Conservation (phyloP, 139 green algal species). For the Eudorina sp. region DNA sequence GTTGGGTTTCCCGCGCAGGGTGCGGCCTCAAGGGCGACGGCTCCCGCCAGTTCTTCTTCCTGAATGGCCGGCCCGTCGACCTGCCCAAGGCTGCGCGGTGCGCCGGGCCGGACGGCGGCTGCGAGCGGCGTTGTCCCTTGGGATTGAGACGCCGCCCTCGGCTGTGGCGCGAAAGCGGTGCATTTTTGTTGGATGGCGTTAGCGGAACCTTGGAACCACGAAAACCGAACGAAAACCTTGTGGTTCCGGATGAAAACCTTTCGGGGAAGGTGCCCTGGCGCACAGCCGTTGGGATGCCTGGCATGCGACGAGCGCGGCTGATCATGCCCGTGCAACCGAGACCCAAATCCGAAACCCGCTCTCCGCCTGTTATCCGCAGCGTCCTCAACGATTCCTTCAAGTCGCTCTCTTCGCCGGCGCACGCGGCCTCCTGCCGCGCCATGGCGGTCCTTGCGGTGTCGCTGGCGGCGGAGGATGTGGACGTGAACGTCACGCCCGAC, state of each 20-base stretch:
- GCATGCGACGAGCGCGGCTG: too few species aligned
- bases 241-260: too few species aligned
- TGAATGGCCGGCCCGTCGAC: constrained; percentile 96
- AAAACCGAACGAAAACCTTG: too few species aligned
- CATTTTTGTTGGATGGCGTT: too few species aligned
- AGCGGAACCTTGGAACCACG: too few species aligned
- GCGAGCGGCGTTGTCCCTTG: too few species aligned
- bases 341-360: too few species aligned
- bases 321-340: too few species aligned
- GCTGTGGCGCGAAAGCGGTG: too few species aligned
- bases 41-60: constrained; percentile 92
- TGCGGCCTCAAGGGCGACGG: constrained; percentile 64
- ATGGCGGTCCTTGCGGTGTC: constrained; percentile 78
- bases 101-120: background rate
- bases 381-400: constrained; percentile 62
- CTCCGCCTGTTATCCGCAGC: background rate
- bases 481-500: constrained; percentile 98
- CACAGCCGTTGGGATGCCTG: too few species aligned
- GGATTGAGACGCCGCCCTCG: too few species aligned
- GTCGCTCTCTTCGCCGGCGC: constrained; percentile 20
- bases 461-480: constrained; percentile 67
- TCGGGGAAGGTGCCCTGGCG: too few species aligned
- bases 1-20: constrained; percentile 83
- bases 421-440: constrained; percentile 49
- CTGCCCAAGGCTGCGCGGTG: constrained; percentile 73